Conservation (phyloP, 1,284 basidiomycete species). For the Irpex sp. region DNA sequence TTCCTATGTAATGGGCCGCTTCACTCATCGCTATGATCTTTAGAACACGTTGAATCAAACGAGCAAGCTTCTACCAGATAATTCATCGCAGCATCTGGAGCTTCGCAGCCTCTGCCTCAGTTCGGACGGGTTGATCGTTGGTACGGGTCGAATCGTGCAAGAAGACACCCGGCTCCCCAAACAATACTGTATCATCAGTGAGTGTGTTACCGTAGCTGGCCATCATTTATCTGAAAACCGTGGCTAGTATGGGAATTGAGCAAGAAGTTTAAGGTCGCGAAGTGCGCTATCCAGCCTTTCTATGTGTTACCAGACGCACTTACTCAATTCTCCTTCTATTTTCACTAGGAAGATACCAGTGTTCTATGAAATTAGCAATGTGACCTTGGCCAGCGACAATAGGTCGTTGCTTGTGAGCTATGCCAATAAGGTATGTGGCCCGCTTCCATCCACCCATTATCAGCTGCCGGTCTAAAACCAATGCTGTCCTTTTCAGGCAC, state of each 20-base stretch:
- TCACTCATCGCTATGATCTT: neutral
- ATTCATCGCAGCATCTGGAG: constrained; percentile 32
- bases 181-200: constrained; percentile 75
- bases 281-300: constrained; percentile 33
- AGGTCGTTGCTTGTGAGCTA: constrained; percentile 66
- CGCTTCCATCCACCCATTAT: too few relatives aligned
- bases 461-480: neutral
- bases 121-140: constrained; percentile 64
- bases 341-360: constrained; percentile 64
- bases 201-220: constrained; percentile 18
- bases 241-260: constrained; percentile 66
- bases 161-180: constrained; percentile 68
- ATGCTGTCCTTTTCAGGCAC: constrained; percentile 40
- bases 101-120: constrained; percentile 73
- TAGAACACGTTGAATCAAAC: neutral
- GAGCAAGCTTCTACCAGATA: neutral
- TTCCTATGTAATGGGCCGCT: neutral
- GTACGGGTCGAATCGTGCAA: constrained; percentile 65
- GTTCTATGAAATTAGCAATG: constrained; percentile 71
- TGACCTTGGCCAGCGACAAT: constrained; percentile 59
- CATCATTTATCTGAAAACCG: neutral
- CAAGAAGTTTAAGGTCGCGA: constrained; percentile 53
- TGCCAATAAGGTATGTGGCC: constrained; percentile 54
- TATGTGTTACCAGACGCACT: constrained; percentile 5
- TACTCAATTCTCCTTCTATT: neutral